These are phyloP conservation scores for Brassica hybrid DNA, from an alignment of 441 rosid species.

Conservation along the genomic window DNA sequence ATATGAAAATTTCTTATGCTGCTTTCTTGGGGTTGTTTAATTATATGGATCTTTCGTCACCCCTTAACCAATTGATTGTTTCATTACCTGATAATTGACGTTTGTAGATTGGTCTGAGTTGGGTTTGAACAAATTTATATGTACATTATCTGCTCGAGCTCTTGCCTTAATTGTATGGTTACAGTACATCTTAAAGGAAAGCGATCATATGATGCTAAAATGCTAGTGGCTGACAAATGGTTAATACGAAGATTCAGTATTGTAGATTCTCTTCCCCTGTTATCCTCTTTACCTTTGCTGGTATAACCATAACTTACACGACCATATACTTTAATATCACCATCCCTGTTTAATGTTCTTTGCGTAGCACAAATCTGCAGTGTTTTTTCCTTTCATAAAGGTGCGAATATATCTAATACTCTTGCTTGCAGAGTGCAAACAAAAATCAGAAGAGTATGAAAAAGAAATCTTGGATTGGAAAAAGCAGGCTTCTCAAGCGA, in stretches of 20 bases:
- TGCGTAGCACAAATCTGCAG: constrained; percentile 20
- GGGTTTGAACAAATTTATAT: background rate
- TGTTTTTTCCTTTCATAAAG: constrained; percentile 22
- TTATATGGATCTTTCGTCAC: background rate
- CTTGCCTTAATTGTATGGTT: background rate
- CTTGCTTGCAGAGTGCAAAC: constrained; percentile 73
- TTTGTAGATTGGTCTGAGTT: no score
- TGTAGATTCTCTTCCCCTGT: constrained; percentile 12
- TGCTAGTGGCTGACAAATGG: background rate
- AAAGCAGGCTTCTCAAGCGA: constrained; percentile 81
- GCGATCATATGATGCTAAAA: background rate
- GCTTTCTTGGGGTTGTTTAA: background rate
- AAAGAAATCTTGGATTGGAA: constrained; percentile 93
- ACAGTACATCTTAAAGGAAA: background rate
- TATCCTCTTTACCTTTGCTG: constrained; percentile 19
- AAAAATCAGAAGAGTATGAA: constrained; percentile 88
- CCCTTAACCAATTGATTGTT: background rate
- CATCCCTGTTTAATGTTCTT: constrained; percentile 21
- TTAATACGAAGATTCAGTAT: constrained; percentile 12
- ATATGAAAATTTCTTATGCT: no score
- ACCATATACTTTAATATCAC: constrained; percentile 17
- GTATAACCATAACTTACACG: constrained; percentile 16
- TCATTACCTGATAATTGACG: background rate
- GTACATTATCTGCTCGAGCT: background rate
- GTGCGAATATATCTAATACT: constrained; percentile 30